Evolutionary conservation across 1,284 basidiomycete species (phyloP), one percentile per base, ranked within the genome.

Genomic region (Pyrrhoderma noxium): DNA sequence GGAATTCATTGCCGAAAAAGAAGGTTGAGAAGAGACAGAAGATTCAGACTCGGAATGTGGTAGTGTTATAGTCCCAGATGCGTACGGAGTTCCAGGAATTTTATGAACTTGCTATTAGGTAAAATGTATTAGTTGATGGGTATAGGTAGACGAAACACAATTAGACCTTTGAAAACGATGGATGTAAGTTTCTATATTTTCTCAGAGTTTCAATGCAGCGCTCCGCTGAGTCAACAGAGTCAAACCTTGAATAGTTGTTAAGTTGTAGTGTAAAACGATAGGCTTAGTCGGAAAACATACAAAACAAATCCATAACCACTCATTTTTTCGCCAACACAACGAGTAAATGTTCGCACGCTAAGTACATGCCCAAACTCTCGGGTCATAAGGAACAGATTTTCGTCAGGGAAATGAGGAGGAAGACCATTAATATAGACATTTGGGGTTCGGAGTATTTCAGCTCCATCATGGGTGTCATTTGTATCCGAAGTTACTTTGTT

Each of bases 351-450:
- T n/a, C 63, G 55, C 40, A 63, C 61, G 50, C 63, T 65, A 21
- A 61, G 49, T 14, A 65, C 60, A 22, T 58, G 53, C 11, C 64
- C 64, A 51, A 64, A 65, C 34, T 59, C 54, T 22, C 50, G 50
- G n/a, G 53, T 56, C 47, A 59, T 57, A 36, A 64, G 65, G 45
- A 67, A 66, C 46, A 75, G 61, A 41, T 72, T 65, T 31, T 73
- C 71, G 48, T 73, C 72, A 0, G 72, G 70, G 57, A 70, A 74
- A 56, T 72, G 70, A 34, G 72, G 70, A 27, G 73, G 73, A 19
- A 75, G 66, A 19, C 72, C 72, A 52, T 74, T 75, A 60, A 75
- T 74, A 58, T 75, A 75, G 16, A 75, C 72, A 56, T 75, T 75
- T n/a, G 70, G 70, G 14, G 54, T 56, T 8, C 53, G 44, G 36